Conservation (phyloP, 352 stramenopile species). For the Globisporangium abappressorium region DNA sequence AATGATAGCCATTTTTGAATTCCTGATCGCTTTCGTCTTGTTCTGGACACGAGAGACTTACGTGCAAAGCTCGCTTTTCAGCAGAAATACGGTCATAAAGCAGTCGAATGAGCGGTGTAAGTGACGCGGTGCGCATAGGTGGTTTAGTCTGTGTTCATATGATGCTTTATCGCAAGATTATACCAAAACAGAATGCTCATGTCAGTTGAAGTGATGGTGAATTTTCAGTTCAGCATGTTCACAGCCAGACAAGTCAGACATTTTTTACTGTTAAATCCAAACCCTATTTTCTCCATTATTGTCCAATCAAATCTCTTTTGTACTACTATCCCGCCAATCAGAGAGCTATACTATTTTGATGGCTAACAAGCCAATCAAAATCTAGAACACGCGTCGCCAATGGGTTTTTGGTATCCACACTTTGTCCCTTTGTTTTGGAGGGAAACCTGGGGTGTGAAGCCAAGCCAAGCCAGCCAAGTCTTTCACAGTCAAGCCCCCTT, state of each 20-base stretch:
- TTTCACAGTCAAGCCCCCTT: neutral
- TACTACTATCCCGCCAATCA: neutral
- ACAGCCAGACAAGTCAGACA: neutral
- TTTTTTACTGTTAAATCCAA: neutral
- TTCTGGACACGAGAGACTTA: too few relatives aligned
- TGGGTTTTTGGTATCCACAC: neutral
- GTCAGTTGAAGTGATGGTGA: too few relatives aligned
- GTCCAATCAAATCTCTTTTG: neutral
- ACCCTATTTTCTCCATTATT: neutral
- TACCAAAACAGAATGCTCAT: too few relatives aligned
- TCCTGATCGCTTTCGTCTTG: too few relatives aligned
- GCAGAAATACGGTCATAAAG: too few relatives aligned
- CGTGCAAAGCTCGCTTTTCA: too few relatives aligned
- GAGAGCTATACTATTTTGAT: neutral
- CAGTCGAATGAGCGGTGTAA: too few relatives aligned
- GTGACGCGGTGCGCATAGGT: too few relatives aligned
- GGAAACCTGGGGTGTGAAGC: neutral
- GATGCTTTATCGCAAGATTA: too few relatives aligned
- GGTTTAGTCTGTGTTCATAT: too few relatives aligned
- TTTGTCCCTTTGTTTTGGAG: neutral
- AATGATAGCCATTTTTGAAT: too few relatives aligned
- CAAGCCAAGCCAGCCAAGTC: neutral
- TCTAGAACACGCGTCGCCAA: neutral
- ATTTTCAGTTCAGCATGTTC: too few relatives aligned
- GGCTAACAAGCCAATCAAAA: neutral